Evolutionary conservation across 164 flowering plant genomes (phyloP).

Genomic region (Amborella trichopoda): DNA sequence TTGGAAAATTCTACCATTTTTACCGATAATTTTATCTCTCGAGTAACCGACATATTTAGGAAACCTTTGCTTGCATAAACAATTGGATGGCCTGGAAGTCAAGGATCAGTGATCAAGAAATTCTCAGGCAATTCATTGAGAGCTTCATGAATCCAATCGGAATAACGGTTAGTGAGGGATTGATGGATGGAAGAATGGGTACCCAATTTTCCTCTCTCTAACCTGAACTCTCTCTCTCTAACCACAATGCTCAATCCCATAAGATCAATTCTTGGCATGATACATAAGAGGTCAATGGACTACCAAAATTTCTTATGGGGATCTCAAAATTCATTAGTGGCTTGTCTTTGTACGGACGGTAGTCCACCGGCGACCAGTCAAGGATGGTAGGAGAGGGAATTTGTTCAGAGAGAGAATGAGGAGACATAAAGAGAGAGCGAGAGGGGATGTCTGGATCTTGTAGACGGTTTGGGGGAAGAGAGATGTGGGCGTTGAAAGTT

Average conservation of each 20-base stretch:
- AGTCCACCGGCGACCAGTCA: too few relatives aligned
- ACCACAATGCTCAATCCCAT: conserved; percentile 31
- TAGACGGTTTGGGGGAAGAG: too few relatives aligned
- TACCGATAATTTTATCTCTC: conserved; percentile 60
- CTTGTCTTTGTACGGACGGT: too few relatives aligned
- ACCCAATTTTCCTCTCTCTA: conserved; percentile 42
- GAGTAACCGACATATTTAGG: conserved; percentile 76
- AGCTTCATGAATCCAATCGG: conserved; percentile 41
- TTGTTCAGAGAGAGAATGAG: too few relatives aligned
- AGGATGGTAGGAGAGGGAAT: too few relatives aligned
- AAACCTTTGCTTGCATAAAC: conserved; percentile 78
- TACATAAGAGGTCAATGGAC: too few relatives aligned
- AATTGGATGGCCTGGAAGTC: conserved; percentile 75
- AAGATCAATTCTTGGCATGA: too few relatives aligned
- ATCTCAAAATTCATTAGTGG: too few relatives aligned
- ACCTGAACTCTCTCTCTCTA: conserved; percentile 16
- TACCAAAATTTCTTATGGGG: too few relatives aligned
- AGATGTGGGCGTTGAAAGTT: too few relatives aligned
- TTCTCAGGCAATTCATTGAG: conserved; percentile 56
- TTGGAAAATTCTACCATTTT: conserved; percentile 73
- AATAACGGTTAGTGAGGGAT: conserved; percentile 42
- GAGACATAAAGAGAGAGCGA: too few relatives aligned
- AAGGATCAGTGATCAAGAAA: conserved; percentile 86
- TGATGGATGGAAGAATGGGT: conserved; percentile 18
- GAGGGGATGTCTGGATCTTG: too few relatives aligned